phyloP scores from a whole-genome alignment of 2,329 filamentous ascomycete genomes.

The Fusarium humuli region DNA sequence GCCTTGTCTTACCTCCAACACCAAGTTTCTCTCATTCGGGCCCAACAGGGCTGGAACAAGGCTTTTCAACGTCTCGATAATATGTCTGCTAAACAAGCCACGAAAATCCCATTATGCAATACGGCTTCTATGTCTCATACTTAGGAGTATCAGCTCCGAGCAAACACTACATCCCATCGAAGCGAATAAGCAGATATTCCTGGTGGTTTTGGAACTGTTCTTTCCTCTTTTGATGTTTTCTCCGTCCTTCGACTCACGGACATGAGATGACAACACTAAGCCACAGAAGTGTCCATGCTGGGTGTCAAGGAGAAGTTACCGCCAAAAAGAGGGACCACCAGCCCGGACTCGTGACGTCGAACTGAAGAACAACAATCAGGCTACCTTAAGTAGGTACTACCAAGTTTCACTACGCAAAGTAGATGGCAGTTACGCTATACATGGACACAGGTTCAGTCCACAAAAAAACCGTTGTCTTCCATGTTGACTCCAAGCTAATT shows the following conservation, averaged over 20 bases:
- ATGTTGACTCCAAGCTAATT: constrained; percentile 25
- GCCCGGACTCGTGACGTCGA: constrained; percentile 31
- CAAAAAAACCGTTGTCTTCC: constrained; percentile 44
- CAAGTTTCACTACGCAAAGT: background rate
- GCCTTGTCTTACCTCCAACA: background rate
- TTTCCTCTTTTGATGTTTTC: background rate
- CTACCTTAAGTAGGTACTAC: background rate
- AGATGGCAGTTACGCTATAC: constrained; percentile 5
- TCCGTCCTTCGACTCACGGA: background rate
- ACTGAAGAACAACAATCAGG: constrained; percentile 6
- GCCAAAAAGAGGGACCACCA: constrained; percentile 17
- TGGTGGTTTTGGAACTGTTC: background rate
- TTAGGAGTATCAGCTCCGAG: constrained; percentile 18
- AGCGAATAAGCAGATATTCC: background rate
- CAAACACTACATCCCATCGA: background rate
- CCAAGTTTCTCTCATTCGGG: background rate
- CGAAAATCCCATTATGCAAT: constrained; percentile 25
- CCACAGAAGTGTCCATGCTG: background rate
- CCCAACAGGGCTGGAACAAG: constrained; percentile 15
- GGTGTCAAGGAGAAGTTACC: background rate
- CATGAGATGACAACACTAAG: background rate
- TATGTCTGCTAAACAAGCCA: constrained; percentile 21
- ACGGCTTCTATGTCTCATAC: constrained; percentile 18
- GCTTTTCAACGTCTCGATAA: constrained; percentile 19
- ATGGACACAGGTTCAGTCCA: constrained; percentile 32